These are phyloP conservation scores for Tolypocladium tropicale DNA, from an alignment of 2,329 filamentous ascomycete species.

Conservation along the genomic window DNA sequence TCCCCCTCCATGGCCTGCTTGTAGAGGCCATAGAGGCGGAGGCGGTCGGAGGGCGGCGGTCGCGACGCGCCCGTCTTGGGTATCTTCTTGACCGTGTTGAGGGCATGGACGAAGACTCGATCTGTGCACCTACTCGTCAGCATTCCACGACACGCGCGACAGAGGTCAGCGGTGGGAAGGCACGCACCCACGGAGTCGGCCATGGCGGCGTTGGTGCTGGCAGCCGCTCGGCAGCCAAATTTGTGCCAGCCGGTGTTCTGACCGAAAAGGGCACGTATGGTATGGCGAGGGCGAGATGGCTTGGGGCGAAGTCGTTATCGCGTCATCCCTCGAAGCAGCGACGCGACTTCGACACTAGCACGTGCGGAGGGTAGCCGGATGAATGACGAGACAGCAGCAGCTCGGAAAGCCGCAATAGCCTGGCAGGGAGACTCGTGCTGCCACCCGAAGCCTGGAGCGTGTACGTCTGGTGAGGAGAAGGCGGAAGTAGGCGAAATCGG, in stretches of 20 bases:
- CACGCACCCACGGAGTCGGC: slow-evolving; percentile 28
- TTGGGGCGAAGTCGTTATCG: not conserved
- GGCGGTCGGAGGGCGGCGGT: slow-evolving; percentile 72
- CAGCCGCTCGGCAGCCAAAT: not conserved
- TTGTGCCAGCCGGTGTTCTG: not conserved
- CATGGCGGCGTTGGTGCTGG: slow-evolving; percentile 14
- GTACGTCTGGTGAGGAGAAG: not conserved
- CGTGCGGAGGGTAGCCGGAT: no score
- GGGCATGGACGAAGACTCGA: slow-evolving; percentile 95
- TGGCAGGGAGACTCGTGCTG: not conserved
- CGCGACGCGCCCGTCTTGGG: slow-evolving; percentile 84
- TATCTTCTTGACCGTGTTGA: slow-evolving; percentile 98
- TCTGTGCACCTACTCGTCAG: slow-evolving; percentile 41
- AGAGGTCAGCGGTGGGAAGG: not conserved
- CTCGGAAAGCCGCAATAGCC: not conserved
- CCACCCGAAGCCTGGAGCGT: not conserved
- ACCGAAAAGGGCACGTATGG: not conserved
- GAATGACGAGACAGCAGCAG: no score
- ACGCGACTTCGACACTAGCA: not conserved
- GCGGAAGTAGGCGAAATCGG: not conserved
- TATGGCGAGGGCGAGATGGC: not conserved
- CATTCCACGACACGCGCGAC: not conserved
- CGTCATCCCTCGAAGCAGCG: not conserved
- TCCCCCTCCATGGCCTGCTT: slow-evolving; percentile 99
- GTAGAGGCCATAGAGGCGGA: slow-evolving; percentile 94